Evolutionary conservation across 1,139 yeast genomes (phyloP), one percentile per base, ranked within the genome.

Genomic region (Casaregolazyma suthepensis): DNA sequence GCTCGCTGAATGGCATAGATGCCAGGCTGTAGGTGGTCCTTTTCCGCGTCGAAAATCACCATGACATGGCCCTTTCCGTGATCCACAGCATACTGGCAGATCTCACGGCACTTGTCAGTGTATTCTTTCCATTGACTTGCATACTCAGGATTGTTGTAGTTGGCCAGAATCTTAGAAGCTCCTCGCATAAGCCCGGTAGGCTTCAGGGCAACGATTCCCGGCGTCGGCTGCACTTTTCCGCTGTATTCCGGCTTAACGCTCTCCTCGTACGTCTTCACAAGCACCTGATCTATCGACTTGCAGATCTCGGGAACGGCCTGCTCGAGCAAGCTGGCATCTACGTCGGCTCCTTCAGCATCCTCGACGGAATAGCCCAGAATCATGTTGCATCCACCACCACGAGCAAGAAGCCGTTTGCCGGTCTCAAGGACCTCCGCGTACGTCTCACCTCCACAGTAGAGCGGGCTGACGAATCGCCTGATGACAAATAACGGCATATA

Each of bases 331-430:
- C 45, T 48, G 17, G 52, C 47, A 22, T 49, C 48, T 3, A 38
- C 40, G 26, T 45, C 29, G 46, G 55, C 54, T 35, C 59, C 55
- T 61, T 88, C 89, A 56, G 96, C 85, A 54, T 94, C 96, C 71
- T 93, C 99, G 53, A 90, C 90, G 18, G 97, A 89, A 70, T 90
- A 82, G 2, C 94, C 85, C 43, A 91, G 76, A 96, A 93, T 90
- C 95, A 90, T 88, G 74, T 91, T 91, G 40, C 40, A 35, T 62
- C 87, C 82, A 66, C 90, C 86, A 13, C 96, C 96, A 58, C 96
- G 77, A 54, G 77, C 70, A 54, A 81, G 75, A 60, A 93, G 76
- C 57, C 81, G 75, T 52, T 75, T 73, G 53, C 96, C 96, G 4
- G 96, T 85, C 52, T 75, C 69, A 54, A 80, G 75, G 20, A 90